Evolutionary conservation across 805 yeast species (phyloP).

Genomic region (Kodamaea hsintzibuensis): DNA sequence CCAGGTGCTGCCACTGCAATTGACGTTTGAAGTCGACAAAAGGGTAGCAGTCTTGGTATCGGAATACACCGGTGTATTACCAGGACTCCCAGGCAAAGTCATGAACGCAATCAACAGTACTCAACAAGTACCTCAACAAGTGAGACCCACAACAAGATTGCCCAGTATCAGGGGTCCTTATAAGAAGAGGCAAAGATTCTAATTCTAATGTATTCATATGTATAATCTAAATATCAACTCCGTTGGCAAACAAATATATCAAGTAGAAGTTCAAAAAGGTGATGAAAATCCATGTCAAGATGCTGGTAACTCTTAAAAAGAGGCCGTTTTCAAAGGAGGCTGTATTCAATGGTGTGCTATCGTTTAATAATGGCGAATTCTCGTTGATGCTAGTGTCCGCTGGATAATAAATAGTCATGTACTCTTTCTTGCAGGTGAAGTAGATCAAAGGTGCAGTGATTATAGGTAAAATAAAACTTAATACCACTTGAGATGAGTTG

Average conservation of each 20-base stretch:
- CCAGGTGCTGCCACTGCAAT: constrained; percentile 24
- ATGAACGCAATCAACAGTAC: constrained; percentile 6
- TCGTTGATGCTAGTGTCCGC: constrained; percentile 13
- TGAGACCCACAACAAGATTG: constrained; percentile 28
- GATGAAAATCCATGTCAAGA: constrained; percentile 42
- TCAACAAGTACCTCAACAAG: constrained; percentile 3
- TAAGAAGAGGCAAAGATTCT: constrained; percentile 32
- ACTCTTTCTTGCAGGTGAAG: constrained; percentile 41
- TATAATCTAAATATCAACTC: constrained; percentile 34
- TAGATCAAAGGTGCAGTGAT: constrained; percentile 48
- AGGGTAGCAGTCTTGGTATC: constrained; percentile 69
- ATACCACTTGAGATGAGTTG: constrained; percentile 46
- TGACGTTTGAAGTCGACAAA: constrained; percentile 34
- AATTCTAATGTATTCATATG: constrained; percentile 1
- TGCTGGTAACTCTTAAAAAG: constrained; percentile 32
- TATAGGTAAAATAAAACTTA: constrained; percentile 45
- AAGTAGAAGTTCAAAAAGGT: constrained; percentile 41
- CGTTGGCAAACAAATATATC: constrained; percentile 41
- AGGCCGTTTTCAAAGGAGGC: constrained; percentile 41
- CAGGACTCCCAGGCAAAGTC: constrained; percentile 46
- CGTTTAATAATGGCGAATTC: constrained; percentile 16
- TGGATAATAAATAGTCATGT: constrained; percentile 39
- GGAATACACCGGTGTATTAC: constrained; percentile 78
- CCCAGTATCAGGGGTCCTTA: constrained; percentile 42
- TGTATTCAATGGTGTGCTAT: constrained; percentile 16